These are phyloP conservation scores for Mortierella claussenii DNA, from an alignment of 192 early-diverging fungal species.

Conservation along the genomic window DNA sequence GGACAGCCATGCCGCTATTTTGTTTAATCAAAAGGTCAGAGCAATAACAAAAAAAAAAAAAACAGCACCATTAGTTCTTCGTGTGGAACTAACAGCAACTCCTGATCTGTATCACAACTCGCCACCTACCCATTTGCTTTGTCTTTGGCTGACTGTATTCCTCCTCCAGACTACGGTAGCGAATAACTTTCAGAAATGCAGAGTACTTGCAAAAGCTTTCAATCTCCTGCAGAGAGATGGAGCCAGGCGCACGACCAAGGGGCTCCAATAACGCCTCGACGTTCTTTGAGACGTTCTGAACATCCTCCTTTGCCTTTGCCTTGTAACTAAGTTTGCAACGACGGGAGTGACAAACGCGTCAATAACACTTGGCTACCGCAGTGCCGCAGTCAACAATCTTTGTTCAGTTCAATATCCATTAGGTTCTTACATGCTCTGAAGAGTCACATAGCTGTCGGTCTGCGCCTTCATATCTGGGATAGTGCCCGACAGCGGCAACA, in stretches of 20 bases:
- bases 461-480: constrained; percentile 99
- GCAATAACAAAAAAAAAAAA: neutral
- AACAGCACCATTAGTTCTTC: neutral
- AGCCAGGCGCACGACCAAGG: constrained; percentile 61
- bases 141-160: constrained; percentile 62
- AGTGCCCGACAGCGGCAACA: constrained; percentile 84
- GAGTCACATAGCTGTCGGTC: constrained; percentile 82
- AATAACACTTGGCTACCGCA: too few relatives aligned
- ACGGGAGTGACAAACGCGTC: neutral
- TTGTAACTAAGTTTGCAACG: constrained; percentile 67
- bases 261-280: constrained; percentile 59
- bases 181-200: constrained; percentile 71
- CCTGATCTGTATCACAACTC: neutral
- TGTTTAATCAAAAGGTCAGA: neutral
- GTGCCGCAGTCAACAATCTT: neutral
- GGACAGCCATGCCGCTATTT: constrained; percentile 59
- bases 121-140: constrained; percentile 59
- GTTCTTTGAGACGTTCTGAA: constrained; percentile 57
- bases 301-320: constrained; percentile 79
- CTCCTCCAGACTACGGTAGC: constrained; percentile 66
- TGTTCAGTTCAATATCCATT: neutral
- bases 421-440: constrained; percentile 82
- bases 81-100: neutral
- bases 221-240: constrained; percentile 71
- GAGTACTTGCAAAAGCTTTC: constrained; percentile 89